Conservation (phyloP, 2,329 filamentous ascomycete species). For the Penicillium sp. region DNA sequence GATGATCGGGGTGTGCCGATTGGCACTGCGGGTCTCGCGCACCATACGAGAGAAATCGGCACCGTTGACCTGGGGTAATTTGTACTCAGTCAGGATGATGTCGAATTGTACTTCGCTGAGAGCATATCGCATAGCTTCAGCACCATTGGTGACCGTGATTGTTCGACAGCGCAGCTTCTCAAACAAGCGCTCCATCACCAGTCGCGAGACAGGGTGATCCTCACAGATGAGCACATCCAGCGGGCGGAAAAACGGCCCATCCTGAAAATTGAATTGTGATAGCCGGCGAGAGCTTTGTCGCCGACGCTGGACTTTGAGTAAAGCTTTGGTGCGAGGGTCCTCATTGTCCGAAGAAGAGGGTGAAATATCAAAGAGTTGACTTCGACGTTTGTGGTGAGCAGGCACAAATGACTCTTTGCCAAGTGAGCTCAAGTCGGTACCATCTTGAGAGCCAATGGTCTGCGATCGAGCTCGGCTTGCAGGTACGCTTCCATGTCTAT, state of each 20-base stretch:
- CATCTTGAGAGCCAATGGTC: conserved; percentile 91
- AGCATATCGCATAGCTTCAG: conserved; percentile 88
- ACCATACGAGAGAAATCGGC: conserved; percentile 97
- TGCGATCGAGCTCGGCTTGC: conserved; percentile 76
- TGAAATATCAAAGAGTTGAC: conserved; percentile 93
- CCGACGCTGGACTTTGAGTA: conserved; percentile 86
- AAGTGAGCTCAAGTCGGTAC: conserved; percentile 64
- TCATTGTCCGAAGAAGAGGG: conserved; percentile 98
- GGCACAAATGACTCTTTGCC: conserved; percentile 63
- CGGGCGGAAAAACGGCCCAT: conserved; percentile 82
- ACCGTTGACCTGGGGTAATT: conserved; percentile 89
- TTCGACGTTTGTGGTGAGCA: conserved; percentile 80
- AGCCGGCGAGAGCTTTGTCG: conserved; percentile 94
- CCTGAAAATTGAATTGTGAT: conserved; percentile 83
- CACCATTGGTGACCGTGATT: conserved; percentile 84
- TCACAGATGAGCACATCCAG: conserved; percentile 95
- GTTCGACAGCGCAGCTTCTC: conserved; percentile 95
- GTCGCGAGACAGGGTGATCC: conserved; percentile 91
- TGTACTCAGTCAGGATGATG: conserved; percentile 97
- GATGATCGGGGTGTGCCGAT: conserved; percentile 91
- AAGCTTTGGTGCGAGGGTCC: conserved; percentile 82
- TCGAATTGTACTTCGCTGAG: conserved; percentile 98
- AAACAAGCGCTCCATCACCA: conserved; percentile 98
- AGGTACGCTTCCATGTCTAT: conserved; percentile 63
- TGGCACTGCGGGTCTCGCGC: conserved; percentile 91